Base-by-base conservation (phyloP, 1,284 basidiomycete species). In the Golubevia pallescens region DNA sequence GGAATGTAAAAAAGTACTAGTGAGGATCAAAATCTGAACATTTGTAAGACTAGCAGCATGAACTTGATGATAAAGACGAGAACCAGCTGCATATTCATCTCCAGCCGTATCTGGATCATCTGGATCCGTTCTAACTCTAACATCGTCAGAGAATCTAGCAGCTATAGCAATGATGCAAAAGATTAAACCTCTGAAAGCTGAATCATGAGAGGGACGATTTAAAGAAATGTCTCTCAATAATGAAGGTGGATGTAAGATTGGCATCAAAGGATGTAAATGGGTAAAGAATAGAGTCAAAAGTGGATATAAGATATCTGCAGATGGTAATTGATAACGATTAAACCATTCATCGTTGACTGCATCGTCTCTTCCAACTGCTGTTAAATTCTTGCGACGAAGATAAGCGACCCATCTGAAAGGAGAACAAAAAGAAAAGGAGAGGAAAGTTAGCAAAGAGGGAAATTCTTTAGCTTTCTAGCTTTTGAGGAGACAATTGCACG, bases 21-120 rank as follows among this genome's bases (percentile, higher is more conserved):
- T 75, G 13, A 80, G 55, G 54, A 78, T 65, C 65, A 80, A 69
- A 19, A 80, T 76, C 60, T 80, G 78, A 3, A 80, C 73, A 21
- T 80, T 80, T 69, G 77, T 78, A 48, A 80, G 62, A 28, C 70
- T 73, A 5, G 78, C 78, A n/a, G 76, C 74, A 32, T 71, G 76
- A 6, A 77, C 77, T 57, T 80, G 76, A 57, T 80, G 78, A 55
- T 80, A 78, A 16, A 78, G 71, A 14, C 78, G 65, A 62, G 71
- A 74, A 14, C 70, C 78, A 13, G 76, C 72, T n/a, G 78, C 76
- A 61, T 70, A 80, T 58, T 78, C 72, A 54, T 80, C 78, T 24
- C 78, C 77, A 0, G 74, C 77, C 0, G 72, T 73, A n/a, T 70
- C 63, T 0, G 74, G 74, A 21, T 78, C 71, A 34, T 62, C 60